Evolutionary conservation across 495 filamentous ascomycete genomes (phyloP).

Genomic region (Aspergillus coremiiformis): DNA sequence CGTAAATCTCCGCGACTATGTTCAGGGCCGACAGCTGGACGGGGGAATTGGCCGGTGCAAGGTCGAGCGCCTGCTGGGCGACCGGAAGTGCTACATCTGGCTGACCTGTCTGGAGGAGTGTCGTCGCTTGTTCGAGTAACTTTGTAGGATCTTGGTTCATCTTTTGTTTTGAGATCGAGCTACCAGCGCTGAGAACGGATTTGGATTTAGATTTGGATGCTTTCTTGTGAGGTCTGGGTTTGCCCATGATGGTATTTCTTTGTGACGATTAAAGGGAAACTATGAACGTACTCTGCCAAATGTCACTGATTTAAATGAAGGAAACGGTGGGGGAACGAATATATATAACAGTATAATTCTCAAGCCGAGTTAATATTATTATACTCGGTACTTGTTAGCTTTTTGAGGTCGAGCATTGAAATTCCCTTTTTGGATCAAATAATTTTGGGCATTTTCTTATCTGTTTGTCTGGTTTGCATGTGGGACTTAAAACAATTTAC

Average conservation of each 20-base stretch:
- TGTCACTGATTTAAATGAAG: neutral
- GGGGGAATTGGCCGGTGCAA: conserved; percentile 31
- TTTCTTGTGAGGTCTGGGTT: conserved; percentile 40
- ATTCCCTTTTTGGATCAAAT: conserved; percentile 14
- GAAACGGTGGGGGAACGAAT: neutral
- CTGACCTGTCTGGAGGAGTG: conserved; percentile 63
- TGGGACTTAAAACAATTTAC: conserved; percentile 35
- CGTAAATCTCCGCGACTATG: conserved; percentile 72
- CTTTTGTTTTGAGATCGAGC: conserved; percentile 37
- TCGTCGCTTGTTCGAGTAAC: conserved; percentile 61
- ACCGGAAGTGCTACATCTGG: conserved; percentile 58
- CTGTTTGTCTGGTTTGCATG: conserved; percentile 46
- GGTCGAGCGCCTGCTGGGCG: conserved; percentile 55
- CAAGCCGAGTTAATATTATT: neutral
- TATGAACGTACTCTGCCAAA: neutral
- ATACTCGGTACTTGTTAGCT: neutral
- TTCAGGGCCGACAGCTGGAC: conserved; percentile 58
- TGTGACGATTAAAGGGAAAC: too few relatives aligned
- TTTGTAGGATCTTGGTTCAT: conserved; percentile 44
- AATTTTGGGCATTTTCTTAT: conserved; percentile 30
- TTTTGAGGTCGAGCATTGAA: conserved; percentile 4
- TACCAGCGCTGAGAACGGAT: conserved; percentile 40
- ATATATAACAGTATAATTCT: neutral
- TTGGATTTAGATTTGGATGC: conserved; percentile 39
- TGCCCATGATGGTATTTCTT: conserved; percentile 37